These are phyloP conservation scores for Fagus crenata DNA, from an alignment of 306 rosid species.

Conservation along the genomic window DNA sequence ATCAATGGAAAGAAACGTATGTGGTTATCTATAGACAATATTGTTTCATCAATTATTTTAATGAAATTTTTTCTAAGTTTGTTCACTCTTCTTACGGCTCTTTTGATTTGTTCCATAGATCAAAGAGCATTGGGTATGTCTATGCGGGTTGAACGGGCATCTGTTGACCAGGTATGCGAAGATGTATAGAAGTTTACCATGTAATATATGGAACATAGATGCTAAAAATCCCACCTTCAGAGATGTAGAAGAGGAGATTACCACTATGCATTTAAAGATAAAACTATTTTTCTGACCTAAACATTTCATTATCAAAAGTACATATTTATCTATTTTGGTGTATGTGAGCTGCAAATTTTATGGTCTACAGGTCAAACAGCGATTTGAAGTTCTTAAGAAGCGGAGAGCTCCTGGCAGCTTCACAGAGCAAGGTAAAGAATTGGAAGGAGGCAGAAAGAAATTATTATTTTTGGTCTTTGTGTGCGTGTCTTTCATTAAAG, in stretches of 20 bases:
- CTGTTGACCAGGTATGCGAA: conserved; percentile 71
- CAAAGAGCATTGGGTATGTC: conserved; percentile 99
- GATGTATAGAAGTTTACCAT: neutral
- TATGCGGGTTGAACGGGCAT: conserved; percentile 94
- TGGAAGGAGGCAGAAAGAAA: conserved; percentile 1
- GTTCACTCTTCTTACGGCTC: conserved; percentile 25
- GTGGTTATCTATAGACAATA: conserved; percentile 30
- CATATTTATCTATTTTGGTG: conserved; percentile 8
- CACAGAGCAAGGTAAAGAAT: conserved; percentile 82
- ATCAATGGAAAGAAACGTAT: conserved; percentile 99
- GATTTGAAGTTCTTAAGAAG: conserved; percentile 85
- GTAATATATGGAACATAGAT: neutral
- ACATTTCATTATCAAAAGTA: neutral
- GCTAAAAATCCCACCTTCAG: neutral
- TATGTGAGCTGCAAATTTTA: conserved; percentile 25
- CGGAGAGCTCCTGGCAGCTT: conserved; percentile 75
- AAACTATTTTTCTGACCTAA: neutral
- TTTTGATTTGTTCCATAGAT: conserved; percentile 45
- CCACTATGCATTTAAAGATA: neutral
- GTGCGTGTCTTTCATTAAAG: neutral
- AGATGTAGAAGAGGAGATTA: neutral
- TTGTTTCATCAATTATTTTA: conserved; percentile 8
- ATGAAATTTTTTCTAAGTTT: neutral
- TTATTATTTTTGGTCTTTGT: neutral
- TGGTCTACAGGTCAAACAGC: conserved; percentile 77